Base-by-base conservation (phyloP, 768 basidiomycete genomes). In the Xerocomus brunneocitrinus region DNA sequence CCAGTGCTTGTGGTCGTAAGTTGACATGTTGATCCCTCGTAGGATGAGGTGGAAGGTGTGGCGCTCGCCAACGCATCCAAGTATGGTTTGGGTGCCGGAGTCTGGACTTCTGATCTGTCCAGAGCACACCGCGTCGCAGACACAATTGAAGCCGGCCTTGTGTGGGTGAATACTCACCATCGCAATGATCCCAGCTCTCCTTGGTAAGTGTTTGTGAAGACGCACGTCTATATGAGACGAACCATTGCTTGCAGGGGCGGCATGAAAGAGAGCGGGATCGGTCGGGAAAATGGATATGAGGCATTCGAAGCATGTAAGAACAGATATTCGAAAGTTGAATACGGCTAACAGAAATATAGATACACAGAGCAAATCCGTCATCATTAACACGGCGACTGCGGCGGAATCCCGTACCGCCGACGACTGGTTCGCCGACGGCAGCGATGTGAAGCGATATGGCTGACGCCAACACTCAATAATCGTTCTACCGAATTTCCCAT, bases 121-220 rank as follows among this genome's bases (percentile, higher is more conserved):
- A 76, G 83, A 51, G 90, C 87, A 9, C 89, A 92, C 64, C 82
- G 86, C 4, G 79, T 91, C 3, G 79, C 90, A 6, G 78, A 77
- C 47, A 73, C 73, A 32, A 83, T 94, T 34, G 77, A 93, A 58
- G 74, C 85, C 16, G 91, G 91, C 5, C 63, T 93, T 30, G 86
- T 89, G 42, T 94, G 91, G 91, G 80, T 92, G 35, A 93, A 94
- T 64, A 91, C 87, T 0, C 89, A 92, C 59, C 91, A 94, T 63
- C 79, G 91, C 43, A 93, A 94, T 60, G 90, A 93, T 63, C 91
- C 91, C 8, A 87, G 86, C 57, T 91, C 88, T 31, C 90, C 91
- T 38, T 94, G 91, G 91, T 89, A 45, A 30, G 58, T 61, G 48
- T 50, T 35, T 19, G 38, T 54, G 12, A 41, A 24, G 4, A 40